phyloP scores from a whole-genome alignment of 2,329 filamentous ascomycete species.

The Microsporum canis region DNA sequence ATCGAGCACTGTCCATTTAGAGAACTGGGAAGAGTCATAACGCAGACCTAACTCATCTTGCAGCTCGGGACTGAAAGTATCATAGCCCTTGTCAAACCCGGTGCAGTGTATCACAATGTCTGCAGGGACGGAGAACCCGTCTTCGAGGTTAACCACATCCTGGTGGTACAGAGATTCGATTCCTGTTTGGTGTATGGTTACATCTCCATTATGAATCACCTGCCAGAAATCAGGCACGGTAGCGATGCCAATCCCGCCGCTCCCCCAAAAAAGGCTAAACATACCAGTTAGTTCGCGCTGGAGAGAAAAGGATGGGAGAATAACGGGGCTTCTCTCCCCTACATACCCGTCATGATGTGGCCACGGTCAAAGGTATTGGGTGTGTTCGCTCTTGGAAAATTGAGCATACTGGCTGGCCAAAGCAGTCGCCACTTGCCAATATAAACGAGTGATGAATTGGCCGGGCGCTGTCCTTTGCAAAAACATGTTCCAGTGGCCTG shows the following conservation, averaged over 20 bases:
- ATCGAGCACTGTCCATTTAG: not conserved
- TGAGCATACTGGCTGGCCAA: conserved; percentile 16
- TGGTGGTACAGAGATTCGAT: conserved; percentile 2
- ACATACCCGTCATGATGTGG: conserved; percentile 1
- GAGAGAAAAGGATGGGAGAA: too few relatives aligned
- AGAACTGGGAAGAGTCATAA: not conserved
- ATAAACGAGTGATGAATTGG: not conserved
- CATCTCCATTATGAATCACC: conserved; percentile 22
- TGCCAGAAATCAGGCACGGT: conserved; percentile 27
- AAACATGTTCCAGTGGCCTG: conserved; percentile 18
- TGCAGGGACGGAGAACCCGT: not conserved
- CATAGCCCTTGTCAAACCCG: not conserved
- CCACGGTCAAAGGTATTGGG: conserved; percentile 8
- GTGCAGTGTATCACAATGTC: not conserved
- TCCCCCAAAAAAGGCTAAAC: conserved; percentile 27
- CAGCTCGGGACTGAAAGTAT: not conserved
- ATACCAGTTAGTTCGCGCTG: too few relatives aligned
- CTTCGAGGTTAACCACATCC: conserved; percentile 3
- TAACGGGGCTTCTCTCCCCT: not conserved
- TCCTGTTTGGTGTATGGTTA: conserved; percentile 15
- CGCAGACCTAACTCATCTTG: not conserved
- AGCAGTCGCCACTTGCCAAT: not conserved
- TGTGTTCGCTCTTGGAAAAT: conserved; percentile 17
- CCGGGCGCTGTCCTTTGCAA: conserved; percentile 19
- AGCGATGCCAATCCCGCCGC: conserved; percentile 23